Conservation (phyloP, 495 filamentous ascomycete species). For the Staphylotrichum tortipilum region DNA sequence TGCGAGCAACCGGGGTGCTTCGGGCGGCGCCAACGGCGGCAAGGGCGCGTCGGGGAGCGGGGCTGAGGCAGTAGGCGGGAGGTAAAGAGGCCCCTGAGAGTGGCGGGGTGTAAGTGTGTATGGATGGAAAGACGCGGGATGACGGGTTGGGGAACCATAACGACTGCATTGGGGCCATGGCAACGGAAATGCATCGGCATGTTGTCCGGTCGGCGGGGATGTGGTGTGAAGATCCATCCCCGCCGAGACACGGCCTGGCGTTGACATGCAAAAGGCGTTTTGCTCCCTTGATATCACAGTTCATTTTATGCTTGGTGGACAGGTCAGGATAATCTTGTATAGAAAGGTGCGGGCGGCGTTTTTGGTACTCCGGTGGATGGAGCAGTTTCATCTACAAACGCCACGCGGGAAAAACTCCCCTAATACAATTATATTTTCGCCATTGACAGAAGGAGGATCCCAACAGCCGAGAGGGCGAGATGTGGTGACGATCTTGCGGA, state of each 20-base stretch:
- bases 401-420: too few relatives aligned
- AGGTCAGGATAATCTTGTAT: slow-evolving; percentile 1
- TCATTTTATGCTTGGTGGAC: neutral
- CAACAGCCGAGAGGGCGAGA: too few relatives aligned
- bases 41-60: slow-evolving; percentile 3
- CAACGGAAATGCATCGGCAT: neutral
- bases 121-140: too few relatives aligned
- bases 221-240: neutral
- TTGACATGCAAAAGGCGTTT: slow-evolving; percentile 2
- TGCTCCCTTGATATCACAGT: neutral
- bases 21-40: slow-evolving; percentile 9
- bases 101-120: neutral
- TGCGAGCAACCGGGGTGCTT: slow-evolving; percentile 18
- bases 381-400: neutral
- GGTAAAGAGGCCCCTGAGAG: neutral
- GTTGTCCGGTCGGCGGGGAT: neutral
- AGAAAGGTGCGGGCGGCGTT: neutral
- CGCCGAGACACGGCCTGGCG: neutral
- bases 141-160: neutral
- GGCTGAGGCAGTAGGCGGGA: slow-evolving; percentile 16
- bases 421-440: neutral
- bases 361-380: neutral
- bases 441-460: too few relatives aligned
- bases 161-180: slow-evolving; percentile 6
- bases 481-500: too few relatives aligned